Evolutionary conservation across 371 early-diverging fungal species (phyloP), one percentile per base, ranked within the genome.

Genomic region (Mucor plumbeus): DNA sequence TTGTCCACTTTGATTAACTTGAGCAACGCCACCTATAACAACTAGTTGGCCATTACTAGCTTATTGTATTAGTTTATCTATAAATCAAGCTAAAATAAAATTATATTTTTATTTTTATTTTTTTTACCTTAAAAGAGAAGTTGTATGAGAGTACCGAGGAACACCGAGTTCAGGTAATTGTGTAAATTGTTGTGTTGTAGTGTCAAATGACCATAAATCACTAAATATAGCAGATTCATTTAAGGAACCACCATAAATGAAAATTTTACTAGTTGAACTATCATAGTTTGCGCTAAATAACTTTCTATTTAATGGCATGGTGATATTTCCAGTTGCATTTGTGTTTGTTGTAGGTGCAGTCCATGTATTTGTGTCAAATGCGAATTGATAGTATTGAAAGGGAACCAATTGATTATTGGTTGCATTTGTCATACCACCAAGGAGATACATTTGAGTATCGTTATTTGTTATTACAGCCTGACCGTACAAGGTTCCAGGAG

Each of bases 31-130:
- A 64, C 83, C 83, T 61, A 77, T 60, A 40, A 83, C 60, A 9
- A 83, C 80, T 7, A 83, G 54, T 59, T 71, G 62, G 15, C 80
- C 80, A 67, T 72, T 72, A 63, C 80, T 83, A 60, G 53, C 39
- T 14, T 38, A 21, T 4, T 50, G 50, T 26, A 19, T 50, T 50
- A 50, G 50, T 19, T 17, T 44, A 21, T 3, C 50, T 50, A 9
- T 21, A 21, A 50, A 21, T n/a, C 17, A 7, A 5, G 44, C 44
- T 44, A 44, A 44, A 17, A 44, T 44, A 17, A 44, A 26, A 3
- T 26, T 26, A n/a, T n/a, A n/a, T 26, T 3, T 26, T 26, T 26
- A 1, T 26, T 26, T 3, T 26, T 26, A 1, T 26, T 26, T 48
- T 19, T 19, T 39, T 65, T 77, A 80, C 83, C 75, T 78, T 35